Percentiles rank a stretch among this genome's conserved stretches.
Conservation (phyloP, 441 rosid species). For the Populus hybrid region DNA sequence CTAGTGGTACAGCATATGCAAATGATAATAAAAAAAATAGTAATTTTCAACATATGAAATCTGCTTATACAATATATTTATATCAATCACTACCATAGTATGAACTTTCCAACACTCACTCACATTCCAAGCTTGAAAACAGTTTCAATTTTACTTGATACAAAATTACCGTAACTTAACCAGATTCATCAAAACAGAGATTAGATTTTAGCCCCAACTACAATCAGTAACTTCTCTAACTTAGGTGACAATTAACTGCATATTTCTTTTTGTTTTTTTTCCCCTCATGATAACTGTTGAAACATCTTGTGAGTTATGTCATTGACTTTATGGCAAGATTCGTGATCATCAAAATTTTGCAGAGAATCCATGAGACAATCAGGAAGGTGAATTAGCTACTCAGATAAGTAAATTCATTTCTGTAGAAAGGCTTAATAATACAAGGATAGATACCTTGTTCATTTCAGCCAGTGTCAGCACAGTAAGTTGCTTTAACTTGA, state of each 20-base stretch:
- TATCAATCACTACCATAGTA: not conserved
- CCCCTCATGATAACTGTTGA: not conserved
- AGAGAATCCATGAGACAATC: not conserved
- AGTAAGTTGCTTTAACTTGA: constrained; percentile 92
- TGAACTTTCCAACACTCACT: not conserved
- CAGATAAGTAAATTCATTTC: not conserved
- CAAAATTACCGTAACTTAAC: not conserved
- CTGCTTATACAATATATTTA: not conserved
- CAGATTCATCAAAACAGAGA: not conserved
- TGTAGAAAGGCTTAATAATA: not conserved
- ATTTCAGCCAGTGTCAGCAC: constrained; percentile 92
- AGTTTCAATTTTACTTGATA: not conserved
- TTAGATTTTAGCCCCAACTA: not conserved
- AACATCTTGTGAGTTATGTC: not conserved
- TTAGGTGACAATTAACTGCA: too few relatives aligned
- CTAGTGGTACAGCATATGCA: not conserved
- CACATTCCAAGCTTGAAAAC: not conserved
- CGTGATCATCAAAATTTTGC: not conserved
- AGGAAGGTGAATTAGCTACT: not conserved
- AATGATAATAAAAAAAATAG: not conserved
- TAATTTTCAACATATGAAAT: not conserved
- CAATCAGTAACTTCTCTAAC: not conserved
- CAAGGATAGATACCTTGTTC: constrained; percentile 53
- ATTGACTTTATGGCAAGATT: not conserved
- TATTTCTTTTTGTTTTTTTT: not conserved